Conservation (phyloP, 2,329 filamentous ascomycete species). For the Fusarium setosum region DNA sequence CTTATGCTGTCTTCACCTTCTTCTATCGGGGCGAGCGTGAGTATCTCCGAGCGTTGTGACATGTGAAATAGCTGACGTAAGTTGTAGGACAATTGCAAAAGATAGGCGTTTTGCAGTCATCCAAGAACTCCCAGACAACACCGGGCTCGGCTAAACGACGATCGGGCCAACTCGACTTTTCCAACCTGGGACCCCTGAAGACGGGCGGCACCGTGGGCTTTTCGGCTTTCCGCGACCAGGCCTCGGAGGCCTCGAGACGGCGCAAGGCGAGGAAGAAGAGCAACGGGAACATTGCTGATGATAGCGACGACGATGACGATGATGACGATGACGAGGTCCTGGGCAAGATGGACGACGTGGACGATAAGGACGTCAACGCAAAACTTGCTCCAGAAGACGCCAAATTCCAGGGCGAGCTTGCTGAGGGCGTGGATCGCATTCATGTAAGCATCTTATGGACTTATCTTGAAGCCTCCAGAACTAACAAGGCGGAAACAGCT, state of each 20-base stretch:
- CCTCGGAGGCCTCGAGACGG: slow-evolving; percentile 65
- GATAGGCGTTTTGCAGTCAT: slow-evolving; percentile 85
- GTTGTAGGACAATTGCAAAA: slow-evolving; percentile 88
- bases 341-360: slow-evolving; percentile 72
- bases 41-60: slow-evolving; percentile 51
- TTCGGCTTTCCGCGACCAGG: slow-evolving; percentile 83
- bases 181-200: slow-evolving; percentile 85
- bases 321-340: slow-evolving; percentile 72
- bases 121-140: slow-evolving; percentile 73
- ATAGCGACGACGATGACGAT: slow-evolving; percentile 81
- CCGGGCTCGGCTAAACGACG: slow-evolving; percentile 77
- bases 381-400: slow-evolving; percentile 78
- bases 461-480: not conserved
- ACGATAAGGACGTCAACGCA: slow-evolving; percentile 70
- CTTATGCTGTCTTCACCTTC: slow-evolving; percentile 97
- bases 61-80: slow-evolving; percentile 39
- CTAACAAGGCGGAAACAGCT: slow-evolving; percentile 63
- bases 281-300: slow-evolving; percentile 74
- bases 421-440: slow-evolving; percentile 85
- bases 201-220: slow-evolving; percentile 91
- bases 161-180: slow-evolving; percentile 86
- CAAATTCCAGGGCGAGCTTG: slow-evolving; percentile 77
- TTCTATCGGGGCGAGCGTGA: slow-evolving; percentile 95
- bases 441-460: slow-evolving; percentile 65
- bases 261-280: slow-evolving; percentile 70